A percentile compares a stretch with the other conserved stretches of the same genome.
Conservation (phyloP, 139 green algal species). For the Tetradesmus obliquus region DNA sequence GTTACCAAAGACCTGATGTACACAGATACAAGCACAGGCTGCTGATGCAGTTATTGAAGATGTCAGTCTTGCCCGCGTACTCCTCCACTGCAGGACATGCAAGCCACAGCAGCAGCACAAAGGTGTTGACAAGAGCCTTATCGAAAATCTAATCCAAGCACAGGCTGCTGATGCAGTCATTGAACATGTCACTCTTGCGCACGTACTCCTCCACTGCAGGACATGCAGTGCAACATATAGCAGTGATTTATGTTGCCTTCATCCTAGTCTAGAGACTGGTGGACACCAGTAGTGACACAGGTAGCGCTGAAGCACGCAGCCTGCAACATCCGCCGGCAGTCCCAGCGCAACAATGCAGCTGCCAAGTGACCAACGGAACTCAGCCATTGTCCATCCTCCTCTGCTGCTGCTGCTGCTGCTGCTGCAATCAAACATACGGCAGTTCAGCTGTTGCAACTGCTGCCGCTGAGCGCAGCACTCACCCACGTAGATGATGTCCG, state of each 20-base stretch:
- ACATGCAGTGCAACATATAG: not conserved
- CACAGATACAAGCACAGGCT: not conserved
- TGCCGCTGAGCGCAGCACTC: not conserved
- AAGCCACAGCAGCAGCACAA: not conserved
- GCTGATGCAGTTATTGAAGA: slow-evolving; percentile 52
- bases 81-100: slow-evolving; percentile 58
- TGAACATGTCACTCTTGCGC: slow-evolving; percentile 60
- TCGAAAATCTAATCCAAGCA: not conserved
- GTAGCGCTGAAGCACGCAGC: no score
- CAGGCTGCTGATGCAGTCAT: slow-evolving; percentile 34
- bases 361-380: no score
- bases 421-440: not conserved
- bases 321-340: no score
- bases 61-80: slow-evolving; percentile 63
- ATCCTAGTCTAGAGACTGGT: no score
- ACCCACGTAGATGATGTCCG: slow-evolving; percentile 56
- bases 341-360: no score
- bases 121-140: not conserved
- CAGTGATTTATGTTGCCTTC: no score
- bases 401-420: not conserved
- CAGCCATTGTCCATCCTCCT: no score
- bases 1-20: not conserved
- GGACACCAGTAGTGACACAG: no score
- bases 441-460: not conserved
- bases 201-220: slow-evolving; percentile 68